These are phyloP conservation scores for Xylaria nigripes DNA, from an alignment of 495 filamentous ascomycete genomes.

Conservation along the genomic window DNA sequence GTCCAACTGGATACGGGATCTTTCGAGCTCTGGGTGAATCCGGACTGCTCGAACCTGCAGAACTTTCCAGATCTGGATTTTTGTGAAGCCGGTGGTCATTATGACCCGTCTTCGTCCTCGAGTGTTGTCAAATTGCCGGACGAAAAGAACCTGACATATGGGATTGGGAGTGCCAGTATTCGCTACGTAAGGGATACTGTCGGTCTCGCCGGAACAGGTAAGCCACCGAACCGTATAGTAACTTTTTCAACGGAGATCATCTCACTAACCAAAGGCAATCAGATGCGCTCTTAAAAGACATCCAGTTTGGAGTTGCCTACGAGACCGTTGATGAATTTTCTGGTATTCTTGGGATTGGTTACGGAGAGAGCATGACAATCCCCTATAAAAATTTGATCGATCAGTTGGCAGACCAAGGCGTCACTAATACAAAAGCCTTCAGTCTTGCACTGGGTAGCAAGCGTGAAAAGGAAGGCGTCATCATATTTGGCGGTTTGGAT, in stretches of 20 bases:
- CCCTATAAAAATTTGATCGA: constrained; percentile 41
- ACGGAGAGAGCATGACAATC: constrained; percentile 34
- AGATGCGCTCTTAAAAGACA: constrained; percentile 25
- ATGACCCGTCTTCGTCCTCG: constrained; percentile 32
- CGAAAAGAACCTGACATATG: constrained; percentile 34
- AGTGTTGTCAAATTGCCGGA: constrained; percentile 21
- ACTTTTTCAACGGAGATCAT: no score
- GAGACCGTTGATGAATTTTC: constrained; percentile 34
- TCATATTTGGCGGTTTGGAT: constrained; percentile 90
- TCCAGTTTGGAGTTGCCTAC: constrained; percentile 41
- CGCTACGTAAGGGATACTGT: constrained; percentile 39
- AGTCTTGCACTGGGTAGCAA: constrained; percentile 42
- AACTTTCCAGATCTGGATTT: constrained; percentile 31
- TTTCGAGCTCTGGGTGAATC: constrained; percentile 46
- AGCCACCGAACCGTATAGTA: not conserved
- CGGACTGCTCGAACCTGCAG: constrained; percentile 33
- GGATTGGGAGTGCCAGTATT: constrained; percentile 39
- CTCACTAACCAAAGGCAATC: not conserved
- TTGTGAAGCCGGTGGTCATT: constrained; percentile 35
- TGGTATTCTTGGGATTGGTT: constrained; percentile 42
- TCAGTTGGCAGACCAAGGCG: constrained; percentile 32
- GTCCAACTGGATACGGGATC: constrained; percentile 45
- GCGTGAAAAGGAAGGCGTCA: constrained; percentile 52
- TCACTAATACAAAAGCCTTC: constrained; percentile 38
- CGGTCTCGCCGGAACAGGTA: constrained; percentile 30